Conservation (phyloP, 805 yeast genomes). For the Barnettozyma sp. region DNA sequence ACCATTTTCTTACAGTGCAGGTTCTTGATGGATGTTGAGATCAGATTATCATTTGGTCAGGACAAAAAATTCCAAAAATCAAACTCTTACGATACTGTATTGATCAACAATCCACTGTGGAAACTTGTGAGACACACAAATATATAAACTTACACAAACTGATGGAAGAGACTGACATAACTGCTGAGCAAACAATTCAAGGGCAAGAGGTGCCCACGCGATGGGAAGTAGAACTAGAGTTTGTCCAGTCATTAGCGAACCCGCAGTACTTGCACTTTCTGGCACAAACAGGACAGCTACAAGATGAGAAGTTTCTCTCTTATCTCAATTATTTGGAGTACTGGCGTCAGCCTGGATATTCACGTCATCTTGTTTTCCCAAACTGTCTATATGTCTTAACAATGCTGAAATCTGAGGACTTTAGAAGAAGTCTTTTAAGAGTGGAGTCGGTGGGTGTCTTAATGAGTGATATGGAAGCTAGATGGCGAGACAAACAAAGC, state of each 20-base stretch:
- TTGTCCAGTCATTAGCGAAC: conserved; percentile 88
- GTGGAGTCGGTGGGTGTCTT: conserved; percentile 49
- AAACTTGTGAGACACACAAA: no score
- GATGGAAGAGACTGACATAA: no score
- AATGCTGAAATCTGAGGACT: conserved; percentile 39
- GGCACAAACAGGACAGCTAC: conserved; percentile 76
- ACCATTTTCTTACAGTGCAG: no score
- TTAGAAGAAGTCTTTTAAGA: conserved; percentile 48
- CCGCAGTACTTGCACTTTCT: conserved; percentile 79
- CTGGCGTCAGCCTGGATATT: conserved; percentile 72
- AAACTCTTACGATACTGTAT: no score
- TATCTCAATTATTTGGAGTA: conserved; percentile 78
- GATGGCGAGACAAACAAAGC: conserved; percentile 40
- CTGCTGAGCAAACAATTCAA: neutral
- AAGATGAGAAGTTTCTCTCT: conserved; percentile 62
- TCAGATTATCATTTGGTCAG: no score
- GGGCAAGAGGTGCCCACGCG: conserved; percentile 48
- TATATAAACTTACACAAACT: no score
- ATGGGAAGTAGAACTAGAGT: conserved; percentile 77
- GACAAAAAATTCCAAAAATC: no score
- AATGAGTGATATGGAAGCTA: conserved; percentile 70
- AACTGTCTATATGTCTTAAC: conserved; percentile 75
- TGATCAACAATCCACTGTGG: no score
- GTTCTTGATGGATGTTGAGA: no score
- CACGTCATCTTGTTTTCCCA: conserved; percentile 72